Conservation (phyloP, 1,139 yeast genomes). For the Nadsonia commutata region DNA sequence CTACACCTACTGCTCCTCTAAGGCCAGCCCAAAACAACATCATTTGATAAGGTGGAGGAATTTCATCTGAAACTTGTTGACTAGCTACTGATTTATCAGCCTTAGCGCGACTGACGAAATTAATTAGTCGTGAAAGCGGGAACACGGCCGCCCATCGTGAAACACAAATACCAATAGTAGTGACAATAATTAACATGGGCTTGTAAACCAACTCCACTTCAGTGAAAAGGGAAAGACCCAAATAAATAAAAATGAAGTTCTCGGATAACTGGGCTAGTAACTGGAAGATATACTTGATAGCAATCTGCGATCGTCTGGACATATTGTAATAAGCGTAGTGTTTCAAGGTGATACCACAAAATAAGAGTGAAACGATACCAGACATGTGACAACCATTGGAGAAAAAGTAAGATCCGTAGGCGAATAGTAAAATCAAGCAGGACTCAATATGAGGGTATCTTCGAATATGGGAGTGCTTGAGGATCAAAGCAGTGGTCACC, state of each 20-base stretch:
- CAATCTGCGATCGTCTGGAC: constrained; percentile 95
- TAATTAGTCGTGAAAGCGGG: constrained; percentile 75
- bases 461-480: constrained; percentile 86
- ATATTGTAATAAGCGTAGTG: constrained; percentile 95
- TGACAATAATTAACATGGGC: constrained; percentile 79
- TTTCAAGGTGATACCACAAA: constrained; percentile 91
- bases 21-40: constrained; percentile 99
- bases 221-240: constrained; percentile 88
- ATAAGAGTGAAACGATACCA: constrained; percentile 86
- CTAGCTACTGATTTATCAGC: constrained; percentile 8
- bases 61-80: constrained; percentile 54
- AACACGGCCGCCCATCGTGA: constrained; percentile 97
- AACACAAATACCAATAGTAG: constrained; percentile 80
- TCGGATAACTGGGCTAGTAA: constrained; percentile 88
- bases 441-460: constrained; percentile 94
- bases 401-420: constrained; percentile 92
- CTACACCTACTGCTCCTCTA: constrained; percentile 98
- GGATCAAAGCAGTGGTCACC: constrained; percentile 69
- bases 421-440: constrained; percentile 76
- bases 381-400: constrained; percentile 99
- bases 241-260: constrained; percentile 88
- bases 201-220: constrained; percentile 91
- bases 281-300: constrained; percentile 89
- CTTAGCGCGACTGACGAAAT: constrained; percentile 58
- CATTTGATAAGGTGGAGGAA: constrained; percentile 91